These are phyloP conservation scores for Pythium guiyangense DNA, from an alignment of 352 stramenopile genomes.

Conservation along the genomic window DNA sequence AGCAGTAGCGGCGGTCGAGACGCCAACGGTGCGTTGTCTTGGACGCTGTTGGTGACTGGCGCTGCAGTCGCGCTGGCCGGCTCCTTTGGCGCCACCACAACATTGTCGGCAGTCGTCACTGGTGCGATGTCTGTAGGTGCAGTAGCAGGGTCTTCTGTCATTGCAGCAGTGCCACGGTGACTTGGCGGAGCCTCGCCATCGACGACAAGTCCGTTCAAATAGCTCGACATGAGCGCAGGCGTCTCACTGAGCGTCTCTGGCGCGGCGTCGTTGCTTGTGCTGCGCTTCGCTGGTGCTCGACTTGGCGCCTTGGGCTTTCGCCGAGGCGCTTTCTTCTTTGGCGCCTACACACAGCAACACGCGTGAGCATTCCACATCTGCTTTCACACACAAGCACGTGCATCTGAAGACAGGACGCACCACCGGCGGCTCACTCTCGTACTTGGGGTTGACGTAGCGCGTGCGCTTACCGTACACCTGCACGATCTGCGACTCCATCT, in stretches of 20 bases:
- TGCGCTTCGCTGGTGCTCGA: neutral
- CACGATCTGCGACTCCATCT: conserved; percentile 38
- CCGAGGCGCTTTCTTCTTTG: neutral
- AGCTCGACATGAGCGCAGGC: too few species aligned
- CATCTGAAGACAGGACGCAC: neutral
- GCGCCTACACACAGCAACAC: neutral
- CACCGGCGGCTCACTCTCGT: conserved; percentile 3
- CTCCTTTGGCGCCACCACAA: too few species aligned
- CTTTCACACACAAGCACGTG: neutral
- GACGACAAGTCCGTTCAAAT: too few species aligned
- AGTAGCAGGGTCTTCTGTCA: neutral
- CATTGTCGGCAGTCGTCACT: too few species aligned
- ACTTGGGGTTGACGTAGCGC: conserved; percentile 34
- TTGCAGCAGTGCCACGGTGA: neutral
- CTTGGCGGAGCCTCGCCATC: too few species aligned
- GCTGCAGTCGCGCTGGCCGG: too few species aligned
- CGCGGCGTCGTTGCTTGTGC: neutral
- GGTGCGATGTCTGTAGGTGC: neutral
- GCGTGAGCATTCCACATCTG: too few species aligned
- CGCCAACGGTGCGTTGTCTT: too few species aligned
- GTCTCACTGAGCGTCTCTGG: too few species aligned
- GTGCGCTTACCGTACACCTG: conserved; percentile 46
- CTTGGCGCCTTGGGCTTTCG: neutral
- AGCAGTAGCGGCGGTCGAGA: too few species aligned
- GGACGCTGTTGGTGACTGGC: too few species aligned